Evolutionary conservation across 106 monocot genomes (phyloP).

Genomic region (Acanthochlamys bracteata): DNA sequence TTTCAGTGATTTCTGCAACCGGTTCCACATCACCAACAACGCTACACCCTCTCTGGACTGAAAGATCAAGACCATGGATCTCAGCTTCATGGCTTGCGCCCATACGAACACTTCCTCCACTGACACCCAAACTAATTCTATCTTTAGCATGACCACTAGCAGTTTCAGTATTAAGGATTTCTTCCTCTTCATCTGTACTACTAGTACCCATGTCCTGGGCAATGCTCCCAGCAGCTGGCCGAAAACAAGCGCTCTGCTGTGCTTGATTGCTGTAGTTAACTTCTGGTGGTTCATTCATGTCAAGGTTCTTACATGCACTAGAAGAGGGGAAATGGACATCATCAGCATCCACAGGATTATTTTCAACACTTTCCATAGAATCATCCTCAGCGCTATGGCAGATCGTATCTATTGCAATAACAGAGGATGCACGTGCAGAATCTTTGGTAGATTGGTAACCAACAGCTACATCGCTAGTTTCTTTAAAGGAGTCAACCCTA

Average conservation of each 20-base stretch:
- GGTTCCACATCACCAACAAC: conserved; percentile 67
- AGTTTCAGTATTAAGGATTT: conserved; percentile 78
- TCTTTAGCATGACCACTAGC: conserved; percentile 62
- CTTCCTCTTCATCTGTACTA: conserved; percentile 90
- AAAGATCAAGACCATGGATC: conserved; percentile 81
- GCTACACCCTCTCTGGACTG: conserved; percentile 54
- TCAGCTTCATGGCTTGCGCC: conserved; percentile 98
- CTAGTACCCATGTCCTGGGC: conserved; percentile 74
- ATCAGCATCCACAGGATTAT: conserved; percentile 68
- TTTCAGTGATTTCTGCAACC: conserved; percentile 82
- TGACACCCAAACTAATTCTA: conserved; percentile 82
- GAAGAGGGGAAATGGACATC: conserved; percentile 57
- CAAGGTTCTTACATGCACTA: conserved; percentile 33
- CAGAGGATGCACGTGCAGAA: conserved; percentile 84
- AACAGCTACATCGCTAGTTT: conserved; percentile 38
- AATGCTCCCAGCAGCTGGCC: conserved; percentile 59
- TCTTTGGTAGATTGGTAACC: conserved; percentile 45
- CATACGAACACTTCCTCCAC: conserved; percentile 96
- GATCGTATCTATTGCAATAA: conserved; percentile 89
- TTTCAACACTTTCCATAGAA: conserved; percentile 99
- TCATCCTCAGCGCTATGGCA: conserved; percentile 46
- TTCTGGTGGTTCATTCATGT: conserved; percentile 56
- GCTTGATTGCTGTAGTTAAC: conserved; percentile 74
- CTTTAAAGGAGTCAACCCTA: conserved; percentile 39
- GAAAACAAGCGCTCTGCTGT: conserved; percentile 71